A percentile compares a stretch with the other conserved stretches of the same genome.
Conservation (phyloP, 768 basidiomycete genomes). For the Pholiota conissans region DNA sequence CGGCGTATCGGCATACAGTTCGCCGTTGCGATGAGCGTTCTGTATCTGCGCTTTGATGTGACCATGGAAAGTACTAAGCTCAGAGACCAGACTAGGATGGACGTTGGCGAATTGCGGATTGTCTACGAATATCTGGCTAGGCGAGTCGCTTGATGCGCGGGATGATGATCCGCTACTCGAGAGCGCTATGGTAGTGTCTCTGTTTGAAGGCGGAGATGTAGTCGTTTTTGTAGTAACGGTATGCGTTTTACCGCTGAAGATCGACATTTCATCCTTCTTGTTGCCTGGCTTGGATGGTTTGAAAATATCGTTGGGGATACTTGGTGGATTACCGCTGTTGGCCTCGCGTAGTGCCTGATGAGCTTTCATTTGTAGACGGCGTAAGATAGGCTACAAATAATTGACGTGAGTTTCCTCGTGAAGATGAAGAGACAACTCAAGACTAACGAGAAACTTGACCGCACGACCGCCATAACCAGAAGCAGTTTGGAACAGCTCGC, state of each 20-base stretch:
- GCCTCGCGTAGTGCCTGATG: conserved; percentile 50
- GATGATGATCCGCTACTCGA: conserved; percentile 15
- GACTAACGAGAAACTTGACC: conserved; percentile 65
- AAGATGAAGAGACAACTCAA: neutral
- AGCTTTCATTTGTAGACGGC: conserved; percentile 61
- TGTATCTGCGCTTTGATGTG: conserved; percentile 51
- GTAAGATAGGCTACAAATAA: conserved; percentile 59
- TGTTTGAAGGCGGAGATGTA: conserved; percentile 11
- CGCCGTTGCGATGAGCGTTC: conserved; percentile 40
- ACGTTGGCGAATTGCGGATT: conserved; percentile 45
- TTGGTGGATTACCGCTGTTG: conserved; percentile 44
- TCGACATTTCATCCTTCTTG: conserved; percentile 67
- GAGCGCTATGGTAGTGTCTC: conserved; percentile 3
- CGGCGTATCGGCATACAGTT: conserved; percentile 31
- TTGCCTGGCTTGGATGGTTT: conserved; percentile 43
- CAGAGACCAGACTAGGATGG: conserved; percentile 57
- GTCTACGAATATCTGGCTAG: conserved; percentile 29
- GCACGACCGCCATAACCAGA: conserved; percentile 64
- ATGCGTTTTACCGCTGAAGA: conserved; percentile 76
- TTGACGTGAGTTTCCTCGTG: neutral
- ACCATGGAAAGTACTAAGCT: conserved; percentile 57
- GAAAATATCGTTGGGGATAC: conserved; percentile 60
- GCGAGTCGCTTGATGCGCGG: conserved; percentile 32
- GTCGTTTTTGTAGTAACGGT: conserved; percentile 52
- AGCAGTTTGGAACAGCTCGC: conserved; percentile 66